Base-by-base conservation (phyloP, 306 rosid genomes). In the Vigna mungo region DNA sequence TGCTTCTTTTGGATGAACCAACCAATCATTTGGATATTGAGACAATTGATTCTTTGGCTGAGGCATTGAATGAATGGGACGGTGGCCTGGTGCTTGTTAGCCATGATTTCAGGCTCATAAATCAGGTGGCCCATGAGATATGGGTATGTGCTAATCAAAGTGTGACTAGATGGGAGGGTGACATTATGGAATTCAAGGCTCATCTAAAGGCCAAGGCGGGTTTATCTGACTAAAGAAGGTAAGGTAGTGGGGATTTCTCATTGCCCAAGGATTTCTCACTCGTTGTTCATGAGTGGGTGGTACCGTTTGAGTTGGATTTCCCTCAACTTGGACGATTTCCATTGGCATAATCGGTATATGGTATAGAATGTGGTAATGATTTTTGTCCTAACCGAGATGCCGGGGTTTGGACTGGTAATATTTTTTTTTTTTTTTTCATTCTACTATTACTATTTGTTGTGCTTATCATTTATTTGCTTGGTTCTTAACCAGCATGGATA, bases 11-110 rank as follows among this genome's bases (percentile, higher is more conserved):
- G 79, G 97, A 95, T 80, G 98, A 95, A 84, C 98, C 98, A 14
- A 95, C 97, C 9, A 92, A 95, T 72, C 98, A 95, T 78, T 92
- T 95, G 86, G 98, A 95, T 87, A 95, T 92, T 1, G 97, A 95
- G 91, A 95, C 98, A 34, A 95, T 95, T 1, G 98, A 95, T 82
- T 95, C 98, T 0, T 76, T 95, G 80, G 98, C 98, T 0, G 98
- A 92, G 85, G 98, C 98, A 8, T 80, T 95, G 93, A 95, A 92
- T 36, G 98, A 95, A 79, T 92, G 98, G 98, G 98, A 95, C 39
- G 98, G 98, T 17, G 98, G 98, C 15, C 0, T 95, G 89, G 98
- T 95, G 73, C 97, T 95, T 72, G 97, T 95, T 27, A 95, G 98
- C 80, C 98, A 95, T 44, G 98, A 95, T 72, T 95, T 95, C 79